Evolutionary conservation across 371 early-diverging fungal species (phyloP).

Genomic region (Mortierella sp.): DNA sequence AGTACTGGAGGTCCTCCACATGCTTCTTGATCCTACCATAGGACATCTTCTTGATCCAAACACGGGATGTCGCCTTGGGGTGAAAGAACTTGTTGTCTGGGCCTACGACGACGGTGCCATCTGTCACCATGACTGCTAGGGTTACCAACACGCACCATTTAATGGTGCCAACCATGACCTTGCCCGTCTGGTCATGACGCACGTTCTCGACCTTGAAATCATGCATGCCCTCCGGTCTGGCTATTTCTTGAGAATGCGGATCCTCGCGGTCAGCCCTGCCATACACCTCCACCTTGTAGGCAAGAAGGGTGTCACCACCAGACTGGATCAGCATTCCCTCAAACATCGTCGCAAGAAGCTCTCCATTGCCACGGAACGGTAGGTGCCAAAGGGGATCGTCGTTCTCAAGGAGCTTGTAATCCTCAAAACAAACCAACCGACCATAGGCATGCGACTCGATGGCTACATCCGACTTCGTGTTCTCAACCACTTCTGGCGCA

Average conservation of each 20-base stretch:
- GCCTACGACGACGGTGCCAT: background rate
- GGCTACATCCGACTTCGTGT: background rate
- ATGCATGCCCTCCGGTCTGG: background rate
- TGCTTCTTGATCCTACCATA: background rate
- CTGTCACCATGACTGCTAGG: constrained; percentile 14
- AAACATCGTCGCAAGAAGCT: constrained; percentile 49
- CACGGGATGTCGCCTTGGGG: background rate
- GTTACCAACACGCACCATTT: constrained; percentile 22
- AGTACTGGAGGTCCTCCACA: background rate
- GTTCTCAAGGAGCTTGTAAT: background rate
- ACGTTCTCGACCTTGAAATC: background rate
- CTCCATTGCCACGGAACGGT: constrained; percentile 5
- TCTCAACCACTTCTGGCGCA: background rate
- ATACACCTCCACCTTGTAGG: background rate
- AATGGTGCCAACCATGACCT: constrained; percentile 17
- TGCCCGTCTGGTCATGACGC: constrained; percentile 13
- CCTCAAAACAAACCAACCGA: background rate
- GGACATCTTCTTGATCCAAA: background rate
- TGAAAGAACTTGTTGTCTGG: background rate
- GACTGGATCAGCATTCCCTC: constrained; percentile 37
- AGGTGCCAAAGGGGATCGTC: background rate
- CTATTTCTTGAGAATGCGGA: background rate
- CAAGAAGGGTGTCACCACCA: background rate
- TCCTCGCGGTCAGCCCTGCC: background rate
- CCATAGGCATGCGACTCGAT: background rate